Percentiles rank a stretch among this genome's conserved stretches.
Conservation (phyloP, 305 asterid genomes). For the Solanum chacoense region DNA sequence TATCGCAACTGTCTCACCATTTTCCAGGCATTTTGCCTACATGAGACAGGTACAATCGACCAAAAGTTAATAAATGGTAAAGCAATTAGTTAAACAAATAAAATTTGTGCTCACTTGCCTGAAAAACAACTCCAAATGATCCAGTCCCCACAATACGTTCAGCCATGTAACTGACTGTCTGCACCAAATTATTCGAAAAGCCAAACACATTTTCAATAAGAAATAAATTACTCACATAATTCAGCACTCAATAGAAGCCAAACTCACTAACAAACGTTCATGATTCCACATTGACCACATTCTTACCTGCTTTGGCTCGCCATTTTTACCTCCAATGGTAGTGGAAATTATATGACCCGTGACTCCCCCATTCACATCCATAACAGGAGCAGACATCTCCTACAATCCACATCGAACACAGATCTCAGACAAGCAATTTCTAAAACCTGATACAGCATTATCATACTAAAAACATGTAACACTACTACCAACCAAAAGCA, state of each 20-base stretch:
- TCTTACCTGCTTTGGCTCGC: constrained; percentile 86
- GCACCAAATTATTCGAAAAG: constrained; percentile 13
- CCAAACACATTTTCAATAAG: neutral
- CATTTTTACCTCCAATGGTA: constrained; percentile 91
- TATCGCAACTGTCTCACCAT: constrained; percentile 90
- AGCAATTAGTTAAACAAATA: neutral
- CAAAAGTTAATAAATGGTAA: neutral
- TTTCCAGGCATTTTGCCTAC: constrained; percentile 89
- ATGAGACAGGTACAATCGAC: neutral
- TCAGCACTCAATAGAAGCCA: neutral
- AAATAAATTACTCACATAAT: neutral
- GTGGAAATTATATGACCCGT: constrained; percentile 93
- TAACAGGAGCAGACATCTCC: constrained; percentile 74
- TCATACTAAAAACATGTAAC: neutral
- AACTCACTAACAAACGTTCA: neutral
- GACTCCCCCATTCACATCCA: constrained; percentile 59
- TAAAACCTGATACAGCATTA: neutral
- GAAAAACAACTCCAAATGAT: constrained; percentile 84
- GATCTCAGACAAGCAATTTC: neutral
- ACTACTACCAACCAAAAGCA: neutral
- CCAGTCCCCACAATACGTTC: constrained; percentile 97
- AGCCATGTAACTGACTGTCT: constrained; percentile 95
- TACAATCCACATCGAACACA: constrained; percentile 15
- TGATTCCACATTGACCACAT: neutral
- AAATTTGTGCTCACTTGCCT: constrained; percentile 27